These are phyloP conservation scores for Talaromyces sp. DNA, from an alignment of 2,329 filamentous ascomycete genomes.

Conservation along the genomic window DNA sequence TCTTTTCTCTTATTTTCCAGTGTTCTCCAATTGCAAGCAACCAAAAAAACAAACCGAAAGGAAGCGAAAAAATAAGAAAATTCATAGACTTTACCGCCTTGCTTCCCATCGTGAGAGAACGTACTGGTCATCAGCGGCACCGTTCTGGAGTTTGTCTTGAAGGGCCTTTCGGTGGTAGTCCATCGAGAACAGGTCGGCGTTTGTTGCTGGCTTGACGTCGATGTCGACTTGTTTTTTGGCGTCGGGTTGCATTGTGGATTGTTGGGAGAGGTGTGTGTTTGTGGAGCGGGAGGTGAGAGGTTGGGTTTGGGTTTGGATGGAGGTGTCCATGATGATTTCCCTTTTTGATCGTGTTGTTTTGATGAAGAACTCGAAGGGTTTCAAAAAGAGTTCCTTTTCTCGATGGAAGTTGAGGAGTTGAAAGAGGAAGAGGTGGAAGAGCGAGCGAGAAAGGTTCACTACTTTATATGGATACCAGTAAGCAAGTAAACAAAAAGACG, in stretches of 20 bases:
- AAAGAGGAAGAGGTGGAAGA: not conserved
- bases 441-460: not conserved
- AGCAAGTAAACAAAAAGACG: not conserved
- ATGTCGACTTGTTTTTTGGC: slow-evolving; percentile 23
- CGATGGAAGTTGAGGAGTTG: not conserved
- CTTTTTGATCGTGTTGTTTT: not conserved
- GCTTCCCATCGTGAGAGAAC: slow-evolving; percentile 21
- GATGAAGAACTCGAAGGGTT: not conserved
- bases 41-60: slow-evolving; percentile 3
- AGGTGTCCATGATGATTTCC: slow-evolving; percentile 1
- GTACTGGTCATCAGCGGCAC: slow-evolving; percentile 35
- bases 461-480: slow-evolving; percentile 2
- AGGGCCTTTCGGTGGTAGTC: slow-evolving; percentile 46
- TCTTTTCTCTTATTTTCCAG: slow-evolving; percentile 1
- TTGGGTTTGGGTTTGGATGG: slow-evolving; percentile 29
- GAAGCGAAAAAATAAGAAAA: slow-evolving; percentile 3
- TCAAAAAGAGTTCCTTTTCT: not conserved
- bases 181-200: slow-evolving; percentile 37
- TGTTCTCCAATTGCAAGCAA: slow-evolving; percentile 13
- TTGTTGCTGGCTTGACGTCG: slow-evolving; percentile 35
- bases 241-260: slow-evolving; percentile 2
- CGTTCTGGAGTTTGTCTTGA: slow-evolving; percentile 41
- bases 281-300: slow-evolving; percentile 43
- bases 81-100: slow-evolving; percentile 13
- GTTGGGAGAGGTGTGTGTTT: slow-evolving; percentile 40